Conservation (phyloP, 2,329 filamentous ascomycete species). For the Stachybotrys elegans region DNA sequence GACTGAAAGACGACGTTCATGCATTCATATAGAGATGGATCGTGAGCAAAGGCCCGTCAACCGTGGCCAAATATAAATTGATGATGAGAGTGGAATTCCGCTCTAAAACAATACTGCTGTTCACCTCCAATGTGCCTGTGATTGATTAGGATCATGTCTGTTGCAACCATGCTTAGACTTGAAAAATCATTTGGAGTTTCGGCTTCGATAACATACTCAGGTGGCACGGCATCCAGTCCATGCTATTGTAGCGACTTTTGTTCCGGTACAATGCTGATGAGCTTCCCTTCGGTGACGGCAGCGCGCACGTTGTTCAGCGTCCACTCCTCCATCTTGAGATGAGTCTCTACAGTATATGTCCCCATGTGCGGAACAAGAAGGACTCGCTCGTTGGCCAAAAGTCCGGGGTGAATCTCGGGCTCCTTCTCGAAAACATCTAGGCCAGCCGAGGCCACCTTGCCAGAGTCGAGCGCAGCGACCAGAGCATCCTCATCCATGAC, state of each 20-base stretch:
- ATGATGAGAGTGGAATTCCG: too few species aligned
- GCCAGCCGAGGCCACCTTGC: conserved; percentile 65
- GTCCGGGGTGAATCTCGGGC: conserved; percentile 67
- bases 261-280: conserved; percentile 69
- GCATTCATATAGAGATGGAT: conserved; percentile 13
- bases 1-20: conserved; percentile 12
- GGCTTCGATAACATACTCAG: too few species aligned
- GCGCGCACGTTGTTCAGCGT: conserved; percentile 63
- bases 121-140: too few species aligned
- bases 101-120: too few species aligned
- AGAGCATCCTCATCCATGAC: conserved; percentile 79
- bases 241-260: conserved; percentile 40
- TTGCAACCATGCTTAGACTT: conserved; percentile 16
- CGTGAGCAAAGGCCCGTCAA: conserved; percentile 32
- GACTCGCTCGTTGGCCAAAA: conserved; percentile 65
- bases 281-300: conserved; percentile 55
- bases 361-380: conserved; percentile 82
- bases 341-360: conserved; percentile 68
- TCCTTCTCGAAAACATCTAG: conserved; percentile 83
- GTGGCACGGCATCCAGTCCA: too few species aligned
- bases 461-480: conserved; percentile 64
- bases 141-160: too few species aligned
- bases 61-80: conserved; percentile 37
- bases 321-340: conserved; percentile 69
- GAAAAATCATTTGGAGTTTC: too few species aligned